Evolutionary conservation across 2,329 filamentous ascomycete species (phyloP), one percentile per base, ranked within the genome.

Genomic region (Arthrobotrys pseudoclavata): DNA sequence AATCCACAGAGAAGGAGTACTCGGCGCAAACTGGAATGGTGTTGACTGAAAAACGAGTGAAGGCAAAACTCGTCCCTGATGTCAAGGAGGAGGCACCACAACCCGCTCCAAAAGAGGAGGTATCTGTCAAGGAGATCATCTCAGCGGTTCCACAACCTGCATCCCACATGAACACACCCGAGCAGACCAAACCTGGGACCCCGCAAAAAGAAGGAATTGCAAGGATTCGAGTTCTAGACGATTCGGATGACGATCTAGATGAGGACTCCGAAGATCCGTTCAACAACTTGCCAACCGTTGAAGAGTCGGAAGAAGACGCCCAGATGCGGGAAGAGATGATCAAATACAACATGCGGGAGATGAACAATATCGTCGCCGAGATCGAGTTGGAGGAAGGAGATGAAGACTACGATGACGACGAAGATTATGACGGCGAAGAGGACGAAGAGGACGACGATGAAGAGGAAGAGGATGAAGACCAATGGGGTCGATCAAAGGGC

Each of bases 321-420:
- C 88, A 88, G 34, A 84, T 97, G 24, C 90, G 96, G 4, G 89
- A 91, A 71, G 91, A 97, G 82, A 98, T 99, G 94, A 87, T 98
- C 6, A 88, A 92, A 79, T 99, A 98, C 82, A 91, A 92, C 78
- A 86, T 97, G 84, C 91, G 91, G 52, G 95, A 98, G 83, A 91
- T 99, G 71, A 93, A 94, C 3, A 90, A 93, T 42, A 92, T 99
- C 1, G 96, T 99, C 15, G 96, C 96, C 15, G 94, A 98, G 84
- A 88, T 99, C 53, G 89, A 96, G 72, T 84, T 98, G 1, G 93
- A 97, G 79, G 91, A 94, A 76, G 86, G 86, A 18, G 85, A 83
- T 29, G 83, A 83, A 12, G 83, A 83, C 62, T 82, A 84, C 13
- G 88, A 86, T 24, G 86, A 86, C n/a, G 85, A 85, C 12, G 86